phyloP scores from a whole-genome alignment of 2,329 filamentous ascomycete species.

The Emergomyces africanus region DNA sequence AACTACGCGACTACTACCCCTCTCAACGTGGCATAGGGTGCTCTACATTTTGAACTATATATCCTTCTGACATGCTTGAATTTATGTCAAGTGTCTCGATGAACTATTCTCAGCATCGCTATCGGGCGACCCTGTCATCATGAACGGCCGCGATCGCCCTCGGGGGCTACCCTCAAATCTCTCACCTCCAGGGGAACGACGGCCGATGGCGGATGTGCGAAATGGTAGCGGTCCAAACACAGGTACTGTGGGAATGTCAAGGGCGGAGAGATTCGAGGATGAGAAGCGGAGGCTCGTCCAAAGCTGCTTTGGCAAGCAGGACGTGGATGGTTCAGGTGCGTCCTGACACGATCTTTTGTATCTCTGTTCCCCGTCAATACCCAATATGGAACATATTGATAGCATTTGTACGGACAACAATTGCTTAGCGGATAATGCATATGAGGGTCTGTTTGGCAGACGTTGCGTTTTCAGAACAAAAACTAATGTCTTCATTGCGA shows the following conservation, averaged over 20 bases:
- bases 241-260: slow-evolving; percentile 24
- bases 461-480: background rate
- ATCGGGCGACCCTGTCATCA: slow-evolving; percentile 16
- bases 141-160: slow-evolving; percentile 26
- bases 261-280: slow-evolving; percentile 85
- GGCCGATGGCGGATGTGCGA: slow-evolving; percentile 22
- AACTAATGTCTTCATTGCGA: background rate
- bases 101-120: background rate
- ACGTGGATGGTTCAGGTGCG: slow-evolving; percentile 74
- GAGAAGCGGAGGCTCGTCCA: slow-evolving; percentile 92
- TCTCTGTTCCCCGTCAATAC: background rate
- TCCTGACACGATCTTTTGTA: slow-evolving; percentile 13
- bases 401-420: background rate
- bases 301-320: slow-evolving; percentile 85
- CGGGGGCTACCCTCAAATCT: slow-evolving; percentile 20
- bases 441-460: background rate
- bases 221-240: slow-evolving; percentile 17
- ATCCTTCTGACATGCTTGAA: background rate
- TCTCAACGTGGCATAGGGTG: background rate
- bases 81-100: background rate
- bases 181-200: slow-evolving; percentile 20
- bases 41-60: background rate
- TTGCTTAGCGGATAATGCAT: background rate
- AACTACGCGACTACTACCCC: background rate
- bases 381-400: background rate